Percentiles rank a stretch among this genome's conserved stretches.
Conservation (phyloP, 176 grass and related monocot genomes). For the Dendrocalamus sinicus region DNA sequence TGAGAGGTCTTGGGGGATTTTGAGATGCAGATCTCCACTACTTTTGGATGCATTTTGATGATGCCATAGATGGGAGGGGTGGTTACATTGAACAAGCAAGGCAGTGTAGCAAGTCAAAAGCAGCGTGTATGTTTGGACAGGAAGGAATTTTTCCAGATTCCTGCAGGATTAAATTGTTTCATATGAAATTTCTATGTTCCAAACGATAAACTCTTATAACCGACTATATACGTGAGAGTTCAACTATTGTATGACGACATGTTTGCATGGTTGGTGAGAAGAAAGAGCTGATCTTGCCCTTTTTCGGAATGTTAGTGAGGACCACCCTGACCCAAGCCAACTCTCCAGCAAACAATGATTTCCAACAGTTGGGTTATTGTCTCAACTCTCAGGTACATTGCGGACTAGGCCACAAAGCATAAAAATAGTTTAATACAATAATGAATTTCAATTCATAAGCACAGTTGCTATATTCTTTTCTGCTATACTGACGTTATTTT, state of each 20-base stretch:
- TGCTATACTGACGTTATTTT: background rate
- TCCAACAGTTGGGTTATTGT: background rate
- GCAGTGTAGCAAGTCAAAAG: background rate
- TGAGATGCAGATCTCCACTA: background rate
- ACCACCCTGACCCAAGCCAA: conserved; percentile 13
- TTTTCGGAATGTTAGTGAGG: background rate
- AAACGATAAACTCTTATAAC: background rate
- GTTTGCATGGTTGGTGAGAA: background rate
- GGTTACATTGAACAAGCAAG: background rate
- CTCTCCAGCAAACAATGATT: background rate
- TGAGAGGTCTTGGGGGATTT: background rate
- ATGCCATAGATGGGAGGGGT: background rate
- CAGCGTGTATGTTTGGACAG: background rate
- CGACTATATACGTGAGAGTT: background rate
- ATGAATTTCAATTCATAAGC: background rate
- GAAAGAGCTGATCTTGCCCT: background rate
- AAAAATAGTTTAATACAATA: background rate
- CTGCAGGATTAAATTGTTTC: background rate
- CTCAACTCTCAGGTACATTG: background rate
- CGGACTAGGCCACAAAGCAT: background rate
- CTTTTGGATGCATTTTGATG: background rate
- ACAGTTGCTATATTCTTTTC: background rate
- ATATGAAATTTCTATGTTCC: background rate
- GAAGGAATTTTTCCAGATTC: background rate
- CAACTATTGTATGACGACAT: background rate